Evolutionary conservation across 257 asterid genomes (phyloP), one percentile per base, ranked within the genome.

Genomic region (Salvia splendens): DNA sequence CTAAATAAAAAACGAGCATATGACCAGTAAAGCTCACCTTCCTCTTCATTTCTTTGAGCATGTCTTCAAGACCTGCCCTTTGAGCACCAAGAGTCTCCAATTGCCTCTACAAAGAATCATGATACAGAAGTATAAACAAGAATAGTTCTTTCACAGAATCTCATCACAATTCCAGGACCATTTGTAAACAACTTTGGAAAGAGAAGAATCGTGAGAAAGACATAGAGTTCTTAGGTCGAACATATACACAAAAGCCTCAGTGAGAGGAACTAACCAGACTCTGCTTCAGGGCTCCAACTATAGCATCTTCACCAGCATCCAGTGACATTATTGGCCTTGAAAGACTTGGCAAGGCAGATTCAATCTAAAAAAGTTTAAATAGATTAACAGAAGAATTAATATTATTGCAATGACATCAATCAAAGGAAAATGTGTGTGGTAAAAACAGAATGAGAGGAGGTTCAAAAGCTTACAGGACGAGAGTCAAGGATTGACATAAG

Each of bases 41-140:
- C 79, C 97, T 85, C 82, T 94, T 94, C 97, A 91, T 94, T 85
- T 94, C 99, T 86, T 94, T 94, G 78, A 94, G 87, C 99, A 91
- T 90, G 80, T 94, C 99, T 75, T 94, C 99, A 36, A 94, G 96
- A 48, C 97, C 95, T 68, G 99, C 97, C 79, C 99, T 81, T 83
- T 91, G 96, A 77, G 96, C 82, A 66, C 99, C 97, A 77, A 94
- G 99, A 65, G 83, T 79, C 84, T 94, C 99, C 88, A 94, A 78
- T 64, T 88, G 96, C 80, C 97, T 81, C 99, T 94, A 87, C 70
- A 81, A 64, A 75, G 70, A 63, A 12, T 57, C 61, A 62, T 43
- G 43, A 56, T 40, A 67, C 12, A 50, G 48, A 48, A 53, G 67
- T 60, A 52, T 12, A 28, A 68, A 48, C 33, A 16, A 54, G 65